Percentiles rank a stretch among this genome's conserved stretches.
phyloP scores from a whole-genome alignment of 129 eudicot species.

The Mikania micrantha region DNA sequence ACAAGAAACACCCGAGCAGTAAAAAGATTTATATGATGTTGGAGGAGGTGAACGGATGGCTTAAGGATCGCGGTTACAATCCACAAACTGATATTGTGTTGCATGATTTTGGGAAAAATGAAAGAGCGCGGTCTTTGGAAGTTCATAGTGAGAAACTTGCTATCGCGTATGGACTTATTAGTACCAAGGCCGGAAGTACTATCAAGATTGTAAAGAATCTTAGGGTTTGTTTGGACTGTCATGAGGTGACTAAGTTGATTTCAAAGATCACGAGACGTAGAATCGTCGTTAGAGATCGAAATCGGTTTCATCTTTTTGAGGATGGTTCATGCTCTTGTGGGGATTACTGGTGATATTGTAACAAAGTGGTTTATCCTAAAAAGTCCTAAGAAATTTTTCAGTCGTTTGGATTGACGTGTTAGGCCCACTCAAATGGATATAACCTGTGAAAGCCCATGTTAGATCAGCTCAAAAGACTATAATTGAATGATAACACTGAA shows the following conservation, averaged over 20 bases:
- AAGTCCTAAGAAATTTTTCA: too few relatives aligned
- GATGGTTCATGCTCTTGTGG: constrained; percentile 77
- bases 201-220: constrained; percentile 70
- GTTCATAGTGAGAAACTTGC: constrained; percentile 88
- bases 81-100: constrained; percentile 51
- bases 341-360: constrained; percentile 62
- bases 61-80: constrained; percentile 37
- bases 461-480: too few relatives aligned
- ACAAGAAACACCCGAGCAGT: constrained; percentile 54
- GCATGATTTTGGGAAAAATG: constrained; percentile 44
- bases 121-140: constrained; percentile 46
- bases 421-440: too few relatives aligned
- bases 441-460: too few relatives aligned
- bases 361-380: background rate
- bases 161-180: constrained; percentile 66
- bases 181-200: constrained; percentile 43
- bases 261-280: constrained; percentile 52
- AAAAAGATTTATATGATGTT: constrained; percentile 52
- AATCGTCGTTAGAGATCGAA: constrained; percentile 74
- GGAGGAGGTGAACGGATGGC: constrained; percentile 53
- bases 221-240: constrained; percentile 73
- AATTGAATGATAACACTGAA: too few relatives aligned
- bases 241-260: constrained; percentile 51
- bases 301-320: constrained; percentile 69
- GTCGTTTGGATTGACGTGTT: too few relatives aligned